Evolutionary conservation across 106 monocot genomes (phyloP), one percentile per base, ranked within the genome.

Genomic region (Dendrobium catenatum): DNA sequence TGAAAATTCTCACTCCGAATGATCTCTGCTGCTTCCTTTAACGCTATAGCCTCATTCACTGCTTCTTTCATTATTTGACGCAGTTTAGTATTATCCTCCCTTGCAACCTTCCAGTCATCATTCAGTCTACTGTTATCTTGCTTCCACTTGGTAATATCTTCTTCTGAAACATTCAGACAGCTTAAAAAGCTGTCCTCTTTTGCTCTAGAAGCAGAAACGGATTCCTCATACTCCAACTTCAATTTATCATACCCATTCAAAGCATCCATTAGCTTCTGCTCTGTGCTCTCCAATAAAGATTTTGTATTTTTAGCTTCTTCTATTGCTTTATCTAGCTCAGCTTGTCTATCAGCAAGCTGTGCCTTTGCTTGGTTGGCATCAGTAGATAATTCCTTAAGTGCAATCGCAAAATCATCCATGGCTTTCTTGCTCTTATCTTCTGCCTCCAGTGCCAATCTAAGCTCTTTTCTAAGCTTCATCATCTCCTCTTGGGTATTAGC

Each of bases 51-150:
- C 72, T 95, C 92, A 37, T 89, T 88, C 67, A 95, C 79, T 5
- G 92, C 90, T 76, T 92, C 88, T 75, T 92, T 95, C 80, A 95
- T 73, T 56, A 88, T 90, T 55, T 94, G 91, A 29, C 94, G 81
- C 72, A 91, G 47, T 54, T 80, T 85, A 5, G 84, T 73, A 37
- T 80, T 81, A 42, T 95, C 95, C 22, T 87, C 90, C 55, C 85
- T 86, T 1, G 85, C 83, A 20, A 77, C 33, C 75, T 79, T 80
- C 56, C 83, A 86, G 0, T 83, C 80, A 15, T 87, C 87, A 27
- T 79, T 78, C 73, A 92, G 27, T 58, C 80, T 85, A 7, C 42
- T 56, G 66, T 88, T 92, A 66, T 92, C 92, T 42, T 87, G 78
- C 78, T 84, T 84, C 48, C 47, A n/a, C 18, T 80, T 80, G 0